These are phyloP conservation scores for Fusarium nodosum DNA, from an alignment of 2,329 filamentous ascomycete species.

Conservation along the genomic window DNA sequence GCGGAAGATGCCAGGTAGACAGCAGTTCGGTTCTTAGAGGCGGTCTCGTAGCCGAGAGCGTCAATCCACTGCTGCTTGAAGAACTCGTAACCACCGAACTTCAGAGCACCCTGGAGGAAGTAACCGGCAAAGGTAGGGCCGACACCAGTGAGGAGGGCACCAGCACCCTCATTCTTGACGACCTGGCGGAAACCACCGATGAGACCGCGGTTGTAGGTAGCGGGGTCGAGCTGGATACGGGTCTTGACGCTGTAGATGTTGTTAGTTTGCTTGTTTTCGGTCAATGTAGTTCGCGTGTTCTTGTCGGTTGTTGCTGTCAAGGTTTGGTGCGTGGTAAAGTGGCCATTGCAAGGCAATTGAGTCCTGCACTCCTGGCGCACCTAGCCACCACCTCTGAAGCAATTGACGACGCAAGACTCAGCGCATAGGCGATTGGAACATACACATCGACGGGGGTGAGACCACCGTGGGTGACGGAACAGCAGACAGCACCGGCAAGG, in stretches of 20 bases:
- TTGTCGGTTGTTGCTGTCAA: conserved; percentile 1
- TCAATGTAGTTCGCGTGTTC: neutral
- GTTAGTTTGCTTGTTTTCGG: conserved; percentile 32
- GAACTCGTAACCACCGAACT: conserved; percentile 95
- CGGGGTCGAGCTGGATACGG: conserved; percentile 91
- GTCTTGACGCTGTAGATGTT: conserved; percentile 83
- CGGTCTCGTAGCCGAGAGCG: conserved; percentile 80
- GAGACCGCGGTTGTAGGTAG: conserved; percentile 89
- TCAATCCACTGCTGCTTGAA: conserved; percentile 95
- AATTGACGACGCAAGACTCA: conserved; percentile 34
- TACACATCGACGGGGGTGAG: conserved; percentile 22
- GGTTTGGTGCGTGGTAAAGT: conserved; percentile 10
- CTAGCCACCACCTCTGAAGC: conserved; percentile 23
- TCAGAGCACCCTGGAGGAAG: conserved; percentile 94
- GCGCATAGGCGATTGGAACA: conserved; percentile 9
- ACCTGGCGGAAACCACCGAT: conserved; percentile 90
- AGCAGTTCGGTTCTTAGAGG: conserved; percentile 82
- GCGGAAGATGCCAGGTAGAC: conserved; percentile 82
- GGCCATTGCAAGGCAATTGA: conserved; percentile 21
- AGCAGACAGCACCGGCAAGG: conserved; percentile 97
- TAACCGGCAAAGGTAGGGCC: conserved; percentile 90
- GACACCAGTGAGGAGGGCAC: conserved; percentile 86
- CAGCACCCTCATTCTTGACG: conserved; percentile 85
- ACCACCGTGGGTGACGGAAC: conserved; percentile 95
- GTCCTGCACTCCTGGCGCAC: conserved; percentile 14